Base-by-base conservation (phyloP, 345 rosid genomes). In the Salix suchowensis region DNA sequence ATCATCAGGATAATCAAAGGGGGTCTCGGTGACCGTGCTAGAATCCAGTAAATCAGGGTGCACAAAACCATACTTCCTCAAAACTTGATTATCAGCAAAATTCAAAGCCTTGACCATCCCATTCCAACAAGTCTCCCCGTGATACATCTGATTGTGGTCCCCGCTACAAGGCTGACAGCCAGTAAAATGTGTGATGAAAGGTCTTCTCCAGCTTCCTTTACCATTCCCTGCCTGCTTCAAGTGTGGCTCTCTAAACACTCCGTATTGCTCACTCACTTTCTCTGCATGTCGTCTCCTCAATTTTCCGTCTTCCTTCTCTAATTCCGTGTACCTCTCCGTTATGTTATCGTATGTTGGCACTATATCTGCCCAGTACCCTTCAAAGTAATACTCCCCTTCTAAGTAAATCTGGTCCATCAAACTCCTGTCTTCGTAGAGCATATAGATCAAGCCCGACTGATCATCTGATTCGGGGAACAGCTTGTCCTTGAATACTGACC, bases 81-180 rank as follows among this genome's bases (percentile, higher is more conserved):
- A 84, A 70, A 96, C 98, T 82, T 96, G 99, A 83, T 93, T 96
- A 80, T 96, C 99, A 0, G 99, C 99, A 40, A 93, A 96, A 74
- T 93, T 93, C 79, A 96, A 74, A n/a, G 98, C 97, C 84, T 84
- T 89, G 44, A 88, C 84, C 97, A 96, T 93, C 74, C 88, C 86
- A 21, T 86, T 74, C 93, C 91, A 88, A 65, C 99, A 96, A 62
- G 88, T 80, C 80, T 93, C 91, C 21, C 94, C 96, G 13, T 81
- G 82, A 81, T 96, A 96, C 85, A 88, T 87, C 83, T 73, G 87
- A 62, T 92, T 92, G 54, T 93, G 94, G 79, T 89, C 89, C 61
- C 99, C 99, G 75, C 89, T 92, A 73, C 99, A 93, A 1, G 98
- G 99, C 73, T 96, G 96, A 55, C 99, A 96, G 16, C 99, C 99